A percentile compares a stretch with the other conserved stretches of the same genome.
phyloP scores from a whole-genome alignment of 768 basidiomycete species.

The Leccinellum luteum region DNA sequence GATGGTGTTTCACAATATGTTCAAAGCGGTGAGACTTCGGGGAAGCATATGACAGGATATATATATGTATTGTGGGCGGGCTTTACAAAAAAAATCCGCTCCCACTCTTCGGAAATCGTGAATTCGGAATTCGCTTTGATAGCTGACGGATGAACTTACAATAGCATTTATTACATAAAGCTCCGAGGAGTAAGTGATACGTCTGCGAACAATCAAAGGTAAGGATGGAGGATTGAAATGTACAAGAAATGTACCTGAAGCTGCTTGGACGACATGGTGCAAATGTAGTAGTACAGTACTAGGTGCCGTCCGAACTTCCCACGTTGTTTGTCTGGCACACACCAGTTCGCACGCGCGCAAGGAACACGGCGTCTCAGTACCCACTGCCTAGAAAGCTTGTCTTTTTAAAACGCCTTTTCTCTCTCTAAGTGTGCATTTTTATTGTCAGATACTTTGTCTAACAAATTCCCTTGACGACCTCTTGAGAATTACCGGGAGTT shows the following conservation, averaged over 20 bases:
- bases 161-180: not conserved
- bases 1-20: not conserved
- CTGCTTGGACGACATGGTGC: not conserved
- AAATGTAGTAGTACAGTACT: no score
- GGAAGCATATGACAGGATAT: not conserved
- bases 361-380: no score
- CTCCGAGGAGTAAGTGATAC: not conserved
- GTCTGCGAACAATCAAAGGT: not conserved
- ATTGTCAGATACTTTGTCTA: not conserved
- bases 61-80: not conserved
- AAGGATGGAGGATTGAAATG: not conserved
- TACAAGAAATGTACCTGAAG: not conserved
- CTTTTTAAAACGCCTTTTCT: no score
- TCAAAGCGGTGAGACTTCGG: not conserved
- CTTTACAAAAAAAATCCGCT: not conserved
- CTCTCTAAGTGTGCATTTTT: no score
- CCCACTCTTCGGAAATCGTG: not conserved
- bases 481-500: not conserved
- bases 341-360: not conserved
- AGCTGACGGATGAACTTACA: not conserved
- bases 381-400: no score
- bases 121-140: constrained; percentile 7
- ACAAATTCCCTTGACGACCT: not conserved
- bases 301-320: not conserved
- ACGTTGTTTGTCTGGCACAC: not conserved